Evolutionary conservation across 768 basidiomycete species (phyloP).

Genomic region (Collybiopsis luxurians): DNA sequence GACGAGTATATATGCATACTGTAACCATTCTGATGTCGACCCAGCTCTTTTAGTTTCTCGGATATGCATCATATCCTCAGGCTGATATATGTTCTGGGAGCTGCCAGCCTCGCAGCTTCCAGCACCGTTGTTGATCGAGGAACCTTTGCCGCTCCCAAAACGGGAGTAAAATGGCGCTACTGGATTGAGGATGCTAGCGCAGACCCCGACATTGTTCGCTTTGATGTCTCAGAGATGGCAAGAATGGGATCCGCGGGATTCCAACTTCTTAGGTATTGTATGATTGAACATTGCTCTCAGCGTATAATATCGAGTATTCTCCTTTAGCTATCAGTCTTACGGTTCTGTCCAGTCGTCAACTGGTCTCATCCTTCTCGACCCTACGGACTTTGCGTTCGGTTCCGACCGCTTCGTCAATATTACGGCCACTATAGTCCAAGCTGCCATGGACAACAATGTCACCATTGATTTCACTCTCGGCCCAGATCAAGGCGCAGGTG

Average conservation of each 20-base stretch:
- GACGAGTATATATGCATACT: too few relatives aligned
- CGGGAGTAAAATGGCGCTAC: constrained; percentile 9
- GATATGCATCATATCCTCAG: too few relatives aligned
- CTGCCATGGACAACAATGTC: constrained; percentile 11
- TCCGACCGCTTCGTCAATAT: constrained; percentile 13
- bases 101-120: neutral
- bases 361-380: constrained; percentile 12
- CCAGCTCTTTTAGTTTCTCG: too few relatives aligned
- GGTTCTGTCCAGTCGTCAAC: neutral
- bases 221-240: constrained; percentile 12
- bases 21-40: too few relatives aligned
- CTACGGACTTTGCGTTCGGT: constrained; percentile 15
- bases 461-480: constrained; percentile 16
- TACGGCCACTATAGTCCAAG: constrained; percentile 8
- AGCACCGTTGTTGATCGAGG: constrained; percentile 1
- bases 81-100: too few relatives aligned
- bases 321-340: constrained; percentile 2
- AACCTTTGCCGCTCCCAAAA: neutral
- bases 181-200: constrained; percentile 15
- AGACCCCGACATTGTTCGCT: constrained; percentile 6
- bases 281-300: too few relatives aligned
- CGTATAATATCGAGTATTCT: neutral
- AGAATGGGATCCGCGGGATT: constrained; percentile 13
- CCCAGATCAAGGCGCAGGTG: constrained; percentile 14
- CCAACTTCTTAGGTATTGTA: constrained; percentile 11